These are phyloP conservation scores for Mycotypha africana DNA, from an alignment of 371 early-diverging fungal species.

Conservation along the genomic window DNA sequence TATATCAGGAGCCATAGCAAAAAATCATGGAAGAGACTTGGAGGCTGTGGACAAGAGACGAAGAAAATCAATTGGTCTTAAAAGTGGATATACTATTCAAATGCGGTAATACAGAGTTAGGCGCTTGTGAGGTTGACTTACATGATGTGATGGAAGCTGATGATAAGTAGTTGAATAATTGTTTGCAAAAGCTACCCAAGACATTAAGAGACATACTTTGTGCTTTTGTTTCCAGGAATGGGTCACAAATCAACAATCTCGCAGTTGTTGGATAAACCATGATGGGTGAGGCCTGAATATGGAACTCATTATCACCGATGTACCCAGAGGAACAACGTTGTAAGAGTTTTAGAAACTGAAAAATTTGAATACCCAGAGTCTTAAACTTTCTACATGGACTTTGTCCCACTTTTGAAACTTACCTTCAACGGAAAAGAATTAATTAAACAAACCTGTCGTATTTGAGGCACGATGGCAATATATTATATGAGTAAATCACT, in stretches of 20 bases:
- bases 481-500: too few species aligned
- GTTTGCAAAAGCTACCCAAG: constrained; percentile 9
- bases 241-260: constrained; percentile 2
- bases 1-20: constrained; percentile 4
- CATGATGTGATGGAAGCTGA: not conserved
- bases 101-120: not conserved
- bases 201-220: constrained; percentile 10
- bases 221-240: not conserved
- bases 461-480: too few species aligned
- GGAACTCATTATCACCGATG: too few species aligned
- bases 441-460: too few species aligned
- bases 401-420: too few species aligned
- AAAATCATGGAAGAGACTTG: constrained; percentile 7
- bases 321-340: too few species aligned
- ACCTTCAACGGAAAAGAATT: too few species aligned
- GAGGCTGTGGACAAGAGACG: constrained; percentile 5
- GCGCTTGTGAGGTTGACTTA: not conserved
- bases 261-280: constrained; percentile 5
- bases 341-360: too few species aligned
- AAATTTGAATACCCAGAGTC: too few species aligned
- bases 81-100: constrained; percentile 6
- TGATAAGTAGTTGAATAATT: constrained; percentile 7
- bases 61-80: constrained; percentile 8
- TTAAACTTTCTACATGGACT: too few species aligned
- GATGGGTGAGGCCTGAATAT: too few species aligned